Evolutionary conservation across 2,329 filamentous ascomycete genomes (phyloP).

Genomic region (Hypocrella siamensis): DNA sequence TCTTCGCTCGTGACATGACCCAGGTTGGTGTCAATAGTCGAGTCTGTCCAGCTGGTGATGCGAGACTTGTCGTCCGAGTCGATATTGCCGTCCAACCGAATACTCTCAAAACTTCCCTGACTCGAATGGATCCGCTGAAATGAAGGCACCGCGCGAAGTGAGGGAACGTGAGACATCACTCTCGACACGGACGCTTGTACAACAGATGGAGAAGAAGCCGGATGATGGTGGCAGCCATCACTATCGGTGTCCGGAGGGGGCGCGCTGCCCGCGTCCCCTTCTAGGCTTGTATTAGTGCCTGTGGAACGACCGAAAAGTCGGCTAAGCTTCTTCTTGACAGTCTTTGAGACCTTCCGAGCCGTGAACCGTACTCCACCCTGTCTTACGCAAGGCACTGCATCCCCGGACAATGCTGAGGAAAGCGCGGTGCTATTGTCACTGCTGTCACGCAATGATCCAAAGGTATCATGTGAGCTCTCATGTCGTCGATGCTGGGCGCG

Average conservation of each 20-base stretch:
- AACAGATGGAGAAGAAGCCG: constrained; percentile 16
- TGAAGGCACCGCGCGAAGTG: constrained; percentile 29
- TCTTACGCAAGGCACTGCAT: constrained; percentile 10
- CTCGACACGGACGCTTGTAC: constrained; percentile 29
- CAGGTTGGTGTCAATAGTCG: constrained; percentile 38
- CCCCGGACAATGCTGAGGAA: constrained; percentile 14
- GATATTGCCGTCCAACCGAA: constrained; percentile 21
- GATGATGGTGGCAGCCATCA: constrained; percentile 16
- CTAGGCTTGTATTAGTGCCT: constrained; percentile 6
- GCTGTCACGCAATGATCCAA: constrained; percentile 33
- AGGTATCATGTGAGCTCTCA: constrained; percentile 21
- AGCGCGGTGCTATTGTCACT: constrained; percentile 22
- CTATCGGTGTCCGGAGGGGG: constrained; percentile 10
- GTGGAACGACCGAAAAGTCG: constrained; percentile 16
- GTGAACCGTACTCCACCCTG: constrained; percentile 27
- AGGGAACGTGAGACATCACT: constrained; percentile 33
- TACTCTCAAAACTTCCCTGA: constrained; percentile 38
- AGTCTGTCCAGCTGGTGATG: constrained; percentile 59
- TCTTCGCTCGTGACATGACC: constrained; percentile 23
- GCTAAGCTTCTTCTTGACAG: constrained; percentile 45
- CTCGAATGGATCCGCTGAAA: constrained; percentile 32
- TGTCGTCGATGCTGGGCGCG: constrained; percentile 18
- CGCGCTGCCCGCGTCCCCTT: constrained; percentile 2
- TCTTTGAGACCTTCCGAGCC: constrained; percentile 45
- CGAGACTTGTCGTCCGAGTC: constrained; percentile 40